phyloP scores from a whole-genome alignment of 169 alveolate species.

The Miamiensis avidus region DNA sequence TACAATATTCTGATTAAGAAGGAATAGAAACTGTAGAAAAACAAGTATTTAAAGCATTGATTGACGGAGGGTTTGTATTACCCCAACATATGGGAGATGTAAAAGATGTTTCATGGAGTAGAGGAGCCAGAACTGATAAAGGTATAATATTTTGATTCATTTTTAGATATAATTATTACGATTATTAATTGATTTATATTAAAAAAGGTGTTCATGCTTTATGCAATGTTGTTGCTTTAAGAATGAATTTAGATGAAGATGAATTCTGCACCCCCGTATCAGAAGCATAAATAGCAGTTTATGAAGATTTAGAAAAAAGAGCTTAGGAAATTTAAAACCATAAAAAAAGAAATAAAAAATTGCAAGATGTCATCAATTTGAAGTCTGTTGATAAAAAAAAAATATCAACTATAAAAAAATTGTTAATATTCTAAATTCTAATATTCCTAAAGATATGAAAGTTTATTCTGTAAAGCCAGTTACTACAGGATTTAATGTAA shows the following conservation, averaged over 20 bases:
- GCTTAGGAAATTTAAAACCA: background rate
- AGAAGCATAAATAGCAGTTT: background rate
- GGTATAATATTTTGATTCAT: conserved; percentile 23
- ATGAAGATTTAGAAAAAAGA: background rate
- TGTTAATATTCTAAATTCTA: background rate
- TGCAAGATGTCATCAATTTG: background rate
- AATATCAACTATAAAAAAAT: no score
- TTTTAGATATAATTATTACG: background rate
- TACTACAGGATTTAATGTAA: background rate
- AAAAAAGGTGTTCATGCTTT: background rate
- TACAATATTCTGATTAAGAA: conserved; percentile 41
- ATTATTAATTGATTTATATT: no score
- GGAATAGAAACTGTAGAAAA: conserved; percentile 59
- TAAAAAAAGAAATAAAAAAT: no score
- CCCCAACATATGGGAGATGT: conserved; percentile 50
- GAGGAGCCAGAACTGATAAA: conserved; percentile 81
- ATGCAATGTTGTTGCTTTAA: background rate
- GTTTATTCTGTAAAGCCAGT: background rate
- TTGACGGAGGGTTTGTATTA: conserved; percentile 47
- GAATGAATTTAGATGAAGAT: background rate
- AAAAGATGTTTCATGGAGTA: conserved; percentile 64
- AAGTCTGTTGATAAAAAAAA: background rate
- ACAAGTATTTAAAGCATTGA: conserved; percentile 52
- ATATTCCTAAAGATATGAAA: background rate
- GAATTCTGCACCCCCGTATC: background rate